Evolutionary conservation across 768 basidiomycete genomes (phyloP), one percentile per base, ranked within the genome.

Genomic region (Kwoniella dendrophila): DNA sequence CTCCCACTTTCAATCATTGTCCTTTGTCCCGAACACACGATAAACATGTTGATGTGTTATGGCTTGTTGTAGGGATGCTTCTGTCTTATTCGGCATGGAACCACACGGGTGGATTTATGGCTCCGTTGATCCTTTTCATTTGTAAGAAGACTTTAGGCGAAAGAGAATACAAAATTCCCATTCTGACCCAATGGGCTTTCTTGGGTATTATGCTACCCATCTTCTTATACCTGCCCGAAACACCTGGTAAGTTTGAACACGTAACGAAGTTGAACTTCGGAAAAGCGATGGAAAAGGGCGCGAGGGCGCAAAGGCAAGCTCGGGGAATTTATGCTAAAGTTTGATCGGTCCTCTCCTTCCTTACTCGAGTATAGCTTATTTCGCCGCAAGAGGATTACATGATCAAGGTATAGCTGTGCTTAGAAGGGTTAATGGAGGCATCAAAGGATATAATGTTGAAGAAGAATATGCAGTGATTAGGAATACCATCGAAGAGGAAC

Each of bases 201-300:
- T 27, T 70, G 30, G 68, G 64, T 29, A 40, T 70, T 47, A 66
- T 66, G 68, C 18, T 63, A 4, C 56, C 59, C 22, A 64, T 70
- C 52, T 66, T 63, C 47, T 41, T 70, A 24, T 64, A 40, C 16
- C 48, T 70, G 2, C 68, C 68, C 8, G 68, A 70, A 57, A 62
- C 68, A 7, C 68, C 68, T 26, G 49, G 54, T 59, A 40, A 59
- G 58, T 51, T 18, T 32, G 10, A 16, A 2, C 1, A 22, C 30
- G 2, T 50, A n/a, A n/a, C n/a, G n/a, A n/a, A n/a, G n/a, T n/a
- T n/a, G n/a, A n/a, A n/a, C n/a, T n/a, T n/a, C n/a, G n/a, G n/a
- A n/a, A n/a, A n/a, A n/a, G n/a, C n/a, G n/a, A n/a, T n/a, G n/a
- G n/a, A n/a, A n/a, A n/a, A n/a, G n/a, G n/a, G n/a, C n/a, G n/a